A percentile compares a stretch with the other conserved stretches of the same genome.
phyloP scores from a whole-genome alignment of 805 yeast species.

The Brettanomyces nanus region DNA sequence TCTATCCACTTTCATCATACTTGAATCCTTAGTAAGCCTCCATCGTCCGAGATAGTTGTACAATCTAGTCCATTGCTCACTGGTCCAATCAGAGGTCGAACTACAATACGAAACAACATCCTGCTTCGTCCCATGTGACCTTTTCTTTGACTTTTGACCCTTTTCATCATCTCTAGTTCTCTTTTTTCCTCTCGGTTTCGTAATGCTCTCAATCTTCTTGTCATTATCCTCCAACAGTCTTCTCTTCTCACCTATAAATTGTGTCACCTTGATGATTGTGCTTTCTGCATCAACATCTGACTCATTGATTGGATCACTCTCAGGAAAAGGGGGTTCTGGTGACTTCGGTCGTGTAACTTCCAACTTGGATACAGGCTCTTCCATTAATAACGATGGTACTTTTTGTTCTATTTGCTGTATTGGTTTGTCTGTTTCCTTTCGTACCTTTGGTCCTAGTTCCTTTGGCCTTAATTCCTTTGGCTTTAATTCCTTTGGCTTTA shows the following conservation, averaged over 20 bases:
- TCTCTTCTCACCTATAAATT: conserved; percentile 16
- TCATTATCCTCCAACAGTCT: conserved; percentile 3
- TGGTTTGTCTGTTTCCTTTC: too few species aligned
- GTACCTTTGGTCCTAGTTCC: too few species aligned
- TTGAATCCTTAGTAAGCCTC: conserved; percentile 11
- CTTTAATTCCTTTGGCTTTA: not conserved
- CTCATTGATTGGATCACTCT: not conserved
- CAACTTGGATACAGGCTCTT: too few species aligned
- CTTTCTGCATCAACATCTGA: conserved; percentile 6
- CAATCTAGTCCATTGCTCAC: conserved; percentile 18
- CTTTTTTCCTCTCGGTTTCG: too few species aligned
- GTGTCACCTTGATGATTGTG: conserved; percentile 19
- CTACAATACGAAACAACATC: not conserved
- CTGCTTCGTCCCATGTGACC: not conserved
- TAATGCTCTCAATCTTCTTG: not conserved
- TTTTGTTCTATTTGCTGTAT: too few species aligned
- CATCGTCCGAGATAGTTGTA: conserved; percentile 15
- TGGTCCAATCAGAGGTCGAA: conserved; percentile 12
- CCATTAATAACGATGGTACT: too few species aligned
- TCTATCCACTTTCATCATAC: conserved; percentile 3
- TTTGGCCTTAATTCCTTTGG: too few species aligned
- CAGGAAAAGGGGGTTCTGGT: too few species aligned
- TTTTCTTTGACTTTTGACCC: not conserved
- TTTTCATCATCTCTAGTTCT: not conserved
- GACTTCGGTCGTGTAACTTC: too few species aligned